These are phyloP conservation scores for Penicillium sp. DNA, from an alignment of 2,329 filamentous ascomycete genomes.

Conservation along the genomic window DNA sequence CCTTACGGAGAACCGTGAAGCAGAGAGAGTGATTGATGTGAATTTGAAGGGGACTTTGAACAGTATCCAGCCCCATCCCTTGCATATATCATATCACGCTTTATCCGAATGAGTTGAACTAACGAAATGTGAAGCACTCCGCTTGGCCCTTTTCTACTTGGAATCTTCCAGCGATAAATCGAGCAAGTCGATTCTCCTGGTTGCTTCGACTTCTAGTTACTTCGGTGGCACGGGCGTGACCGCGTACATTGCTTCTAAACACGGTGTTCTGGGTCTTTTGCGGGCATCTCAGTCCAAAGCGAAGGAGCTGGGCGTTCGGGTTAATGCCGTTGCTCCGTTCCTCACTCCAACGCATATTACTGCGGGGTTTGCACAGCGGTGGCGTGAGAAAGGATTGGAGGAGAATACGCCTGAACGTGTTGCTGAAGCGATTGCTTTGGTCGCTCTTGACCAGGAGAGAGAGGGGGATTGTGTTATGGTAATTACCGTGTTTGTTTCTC, in stretches of 20 bases:
- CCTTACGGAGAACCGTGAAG: constrained; percentile 25
- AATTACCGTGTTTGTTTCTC: constrained; percentile 1
- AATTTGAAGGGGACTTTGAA: constrained; percentile 49
- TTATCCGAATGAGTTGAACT: constrained; percentile 8
- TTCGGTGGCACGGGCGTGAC: constrained; percentile 45
- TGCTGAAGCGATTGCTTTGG: constrained; percentile 41
- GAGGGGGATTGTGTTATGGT: constrained; percentile 30
- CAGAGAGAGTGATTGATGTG: constrained; percentile 37
- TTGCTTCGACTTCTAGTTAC: constrained; percentile 45
- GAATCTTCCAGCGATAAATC: background rate
- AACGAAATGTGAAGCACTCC: constrained; percentile 26
- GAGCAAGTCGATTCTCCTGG: constrained; percentile 40
- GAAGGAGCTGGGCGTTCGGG: constrained; percentile 35
- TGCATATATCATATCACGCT: no score
- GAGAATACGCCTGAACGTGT: constrained; percentile 46
- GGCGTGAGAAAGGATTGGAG: constrained; percentile 40
- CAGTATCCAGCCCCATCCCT: constrained; percentile 28
- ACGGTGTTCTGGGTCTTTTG: constrained; percentile 42
- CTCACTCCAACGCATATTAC: constrained; percentile 46
- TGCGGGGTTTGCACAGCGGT: constrained; percentile 37
- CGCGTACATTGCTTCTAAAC: constrained; percentile 46
- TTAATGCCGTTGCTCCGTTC: constrained; percentile 51
- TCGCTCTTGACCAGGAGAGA: constrained; percentile 32
- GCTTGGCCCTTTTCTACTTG: constrained; percentile 30
- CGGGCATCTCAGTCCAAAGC: constrained; percentile 40